Percentiles rank a stretch among this genome's conserved stretches.
These are phyloP conservation scores for Monilinia polystroma DNA, from an alignment of 2,329 filamentous ascomycete genomes.

Conservation along the genomic window DNA sequence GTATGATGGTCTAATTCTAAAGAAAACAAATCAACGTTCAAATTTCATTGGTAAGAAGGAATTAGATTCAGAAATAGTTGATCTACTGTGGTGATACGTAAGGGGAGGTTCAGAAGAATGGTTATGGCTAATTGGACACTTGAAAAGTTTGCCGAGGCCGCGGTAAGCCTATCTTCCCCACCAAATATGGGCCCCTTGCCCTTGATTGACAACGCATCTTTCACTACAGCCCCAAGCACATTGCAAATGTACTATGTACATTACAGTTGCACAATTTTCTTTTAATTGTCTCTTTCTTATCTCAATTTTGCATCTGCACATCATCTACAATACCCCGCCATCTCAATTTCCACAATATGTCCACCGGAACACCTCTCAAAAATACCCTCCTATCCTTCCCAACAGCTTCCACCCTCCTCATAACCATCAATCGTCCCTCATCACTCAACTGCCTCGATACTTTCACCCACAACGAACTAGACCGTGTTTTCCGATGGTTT, in stretches of 20 bases:
- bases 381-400: slow-evolving; percentile 44
- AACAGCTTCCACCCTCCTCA: slow-evolving; percentile 53
- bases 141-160: too few species aligned
- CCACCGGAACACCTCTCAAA: slow-evolving; percentile 19
- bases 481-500: slow-evolving; percentile 56
- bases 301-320: slow-evolving; percentile 7
- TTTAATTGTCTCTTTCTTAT: slow-evolving; percentile 8
- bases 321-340: slow-evolving; percentile 16
- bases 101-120: too few species aligned
- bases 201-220: slow-evolving; percentile 10
- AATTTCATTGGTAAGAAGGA: neutral
- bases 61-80: neutral
- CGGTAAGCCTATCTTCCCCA: neutral
- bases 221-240: slow-evolving; percentile 2
- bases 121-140: too few species aligned
- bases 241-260: slow-evolving; percentile 5
- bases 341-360: slow-evolving; percentile 16
- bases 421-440: slow-evolving; percentile 58
- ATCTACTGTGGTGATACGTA: too few species aligned
- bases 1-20: neutral
- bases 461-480: slow-evolving; percentile 43
- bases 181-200: neutral
- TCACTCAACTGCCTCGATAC: slow-evolving; percentile 56
- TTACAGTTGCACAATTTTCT: slow-evolving; percentile 15
- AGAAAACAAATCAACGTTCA: neutral